phyloP scores from a whole-genome alignment of 768 basidiomycete genomes.

The Mycena albidolilacea region DNA sequence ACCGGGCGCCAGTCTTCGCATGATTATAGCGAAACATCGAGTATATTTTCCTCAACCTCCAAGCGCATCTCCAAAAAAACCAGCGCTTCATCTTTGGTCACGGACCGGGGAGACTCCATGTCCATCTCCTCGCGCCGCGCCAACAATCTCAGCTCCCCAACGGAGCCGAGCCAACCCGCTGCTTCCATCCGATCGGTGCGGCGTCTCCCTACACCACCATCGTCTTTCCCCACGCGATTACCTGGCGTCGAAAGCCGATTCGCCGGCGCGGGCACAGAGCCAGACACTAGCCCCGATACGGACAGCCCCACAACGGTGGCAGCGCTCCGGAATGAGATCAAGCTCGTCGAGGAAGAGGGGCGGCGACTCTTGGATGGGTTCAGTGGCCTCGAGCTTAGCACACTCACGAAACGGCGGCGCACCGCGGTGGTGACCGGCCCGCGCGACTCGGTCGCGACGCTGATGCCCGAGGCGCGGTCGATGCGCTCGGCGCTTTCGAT shows the following conservation, averaged over 20 bases:
- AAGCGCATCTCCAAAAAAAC: conserved; percentile 61
- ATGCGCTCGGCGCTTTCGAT: conserved; percentile 6
- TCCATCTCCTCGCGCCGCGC: conserved; percentile 63
- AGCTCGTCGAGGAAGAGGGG: conserved; percentile 78
- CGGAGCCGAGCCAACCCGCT: conserved; percentile 51
- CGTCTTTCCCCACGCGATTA: conserved; percentile 64
- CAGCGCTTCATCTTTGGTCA: conserved; percentile 64
- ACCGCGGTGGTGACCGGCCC: conserved; percentile 42
- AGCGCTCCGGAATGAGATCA: conserved; percentile 77
- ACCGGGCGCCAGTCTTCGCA: conserved; percentile 57
- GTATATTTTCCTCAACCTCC: conserved; percentile 48
- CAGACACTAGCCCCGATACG: conserved; percentile 60
- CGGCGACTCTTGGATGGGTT: conserved; percentile 83
- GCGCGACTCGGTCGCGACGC: conserved; percentile 53
- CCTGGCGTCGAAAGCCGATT: conserved; percentile 57
- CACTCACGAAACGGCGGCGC: conserved; percentile 68
- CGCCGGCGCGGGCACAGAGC: conserved; percentile 54
- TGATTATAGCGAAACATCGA: conserved; percentile 66
- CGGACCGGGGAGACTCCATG: conserved; percentile 58
- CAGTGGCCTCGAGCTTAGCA: conserved; percentile 81
- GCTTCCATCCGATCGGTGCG: conserved; percentile 63
- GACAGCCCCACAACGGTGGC: conserved; percentile 71
- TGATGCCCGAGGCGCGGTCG: conserved; percentile 49
- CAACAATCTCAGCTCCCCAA: conserved; percentile 45
- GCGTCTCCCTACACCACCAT: conserved; percentile 69